phyloP scores from a whole-genome alignment of 805 yeast genomes.

The Debaryomyces prosopidis region DNA sequence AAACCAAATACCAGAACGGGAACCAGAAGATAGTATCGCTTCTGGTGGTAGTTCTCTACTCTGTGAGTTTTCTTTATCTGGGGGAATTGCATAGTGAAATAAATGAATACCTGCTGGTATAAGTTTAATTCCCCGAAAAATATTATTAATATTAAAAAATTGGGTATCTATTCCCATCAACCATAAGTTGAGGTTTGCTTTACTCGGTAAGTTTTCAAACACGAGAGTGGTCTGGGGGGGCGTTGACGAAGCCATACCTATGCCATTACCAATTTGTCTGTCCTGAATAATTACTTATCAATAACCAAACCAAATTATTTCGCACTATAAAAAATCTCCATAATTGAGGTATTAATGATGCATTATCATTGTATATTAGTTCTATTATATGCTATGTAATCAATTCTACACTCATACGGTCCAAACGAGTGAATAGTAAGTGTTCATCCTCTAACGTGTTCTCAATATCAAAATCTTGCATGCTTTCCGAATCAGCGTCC shows the following conservation, averaged over 20 bases:
- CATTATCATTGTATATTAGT: background rate
- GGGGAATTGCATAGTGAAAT: conserved; percentile 47
- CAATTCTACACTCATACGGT: conserved; percentile 29
- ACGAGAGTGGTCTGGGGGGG: conserved; percentile 27
- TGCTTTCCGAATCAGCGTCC: conserved; percentile 1
- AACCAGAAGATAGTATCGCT: conserved; percentile 8
- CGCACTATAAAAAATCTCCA: no score
- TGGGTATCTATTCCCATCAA: conserved; percentile 49
- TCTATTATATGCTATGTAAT: conserved; percentile 18
- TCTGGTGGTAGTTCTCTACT: background rate
- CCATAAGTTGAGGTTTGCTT: conserved; percentile 14
- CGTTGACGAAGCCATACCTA: conserved; percentile 1
- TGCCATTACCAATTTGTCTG: background rate
- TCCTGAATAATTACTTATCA: no score
- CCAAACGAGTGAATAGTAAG: conserved; percentile 5
- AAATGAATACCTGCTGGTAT: conserved; percentile 55
- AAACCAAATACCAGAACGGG: conserved; percentile 43
- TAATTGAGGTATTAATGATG: no score
- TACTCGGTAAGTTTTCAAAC: conserved; percentile 10
- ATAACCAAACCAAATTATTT: background rate
- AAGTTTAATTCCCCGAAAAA: conserved; percentile 51
- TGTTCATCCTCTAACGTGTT: conserved; percentile 9
- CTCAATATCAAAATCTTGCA: conserved; percentile 25
- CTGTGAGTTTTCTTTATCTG: background rate
- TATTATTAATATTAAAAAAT: conserved; percentile 42